Evolutionary conservation across 768 basidiomycete species (phyloP), one percentile per base, ranked within the genome.

Genomic region (Tricholomella constricta): DNA sequence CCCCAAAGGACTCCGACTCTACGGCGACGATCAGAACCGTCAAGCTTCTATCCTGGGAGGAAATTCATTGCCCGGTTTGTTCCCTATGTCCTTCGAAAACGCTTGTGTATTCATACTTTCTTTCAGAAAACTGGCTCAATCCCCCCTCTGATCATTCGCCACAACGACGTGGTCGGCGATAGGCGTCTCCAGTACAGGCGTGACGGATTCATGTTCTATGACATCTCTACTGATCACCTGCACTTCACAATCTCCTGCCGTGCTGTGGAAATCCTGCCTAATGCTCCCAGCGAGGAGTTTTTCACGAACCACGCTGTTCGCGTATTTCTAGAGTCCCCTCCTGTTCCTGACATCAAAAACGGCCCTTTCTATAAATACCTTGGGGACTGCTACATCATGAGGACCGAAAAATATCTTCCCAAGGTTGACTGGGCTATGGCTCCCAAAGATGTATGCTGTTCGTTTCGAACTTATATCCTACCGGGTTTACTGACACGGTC

Each of bases 221-320:
- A 61, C 38, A 44, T 48, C 17, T 49, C 32, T 25, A 51, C 47
- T n/a, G 48, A 52, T 11, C 19, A 20, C 41, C 41, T 47, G 43
- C 43, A 45, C 15, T 23, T 31, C 25, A 23, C 45, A 31, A 48
- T 51, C 46, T 50, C 14, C 17, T 20, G n/a, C 42, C 55, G 42
- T 14, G 47, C 51, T 20, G 52, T 62, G 14, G 26, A 3, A 9
- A 34, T 8, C 27, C 23, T 59, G 4, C 56, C 48, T 1, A n/a
- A 31, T 10, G 34, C 20, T 9, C 58, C 58, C 20, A 20, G 34
- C 29, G 26, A 34, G 3, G 23, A 48, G 4, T 55, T 50, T 12
- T 55, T 57, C 48, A 36, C 20, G 32, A 45, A 40, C 1, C 55
- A 62, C 22, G 61, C 58, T n/a, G 53, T 62, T 12, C 58, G 61